Evolutionary conservation across 1,139 yeast genomes (phyloP).

Genomic region (Wickerhamomyces sp.): DNA sequence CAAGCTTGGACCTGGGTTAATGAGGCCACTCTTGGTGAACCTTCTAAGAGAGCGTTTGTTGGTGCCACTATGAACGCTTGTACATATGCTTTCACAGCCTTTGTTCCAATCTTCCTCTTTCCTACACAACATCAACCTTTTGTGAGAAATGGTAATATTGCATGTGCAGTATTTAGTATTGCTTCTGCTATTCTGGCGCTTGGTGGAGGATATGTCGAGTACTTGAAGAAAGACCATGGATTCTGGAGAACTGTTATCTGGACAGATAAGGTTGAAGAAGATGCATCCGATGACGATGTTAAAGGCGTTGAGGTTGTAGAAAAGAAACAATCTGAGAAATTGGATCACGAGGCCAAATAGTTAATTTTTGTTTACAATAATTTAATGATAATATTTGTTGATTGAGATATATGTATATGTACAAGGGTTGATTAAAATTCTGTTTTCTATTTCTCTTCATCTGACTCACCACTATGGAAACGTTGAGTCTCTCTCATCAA

Average conservation of each 20-base stretch:
- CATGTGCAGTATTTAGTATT: slow-evolving; percentile 8
- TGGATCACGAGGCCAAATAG: neutral
- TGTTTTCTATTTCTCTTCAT: neutral
- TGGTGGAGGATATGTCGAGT: slow-evolving; percentile 12
- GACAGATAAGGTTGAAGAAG: neutral
- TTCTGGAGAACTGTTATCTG: slow-evolving; percentile 9
- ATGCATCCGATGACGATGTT: neutral
- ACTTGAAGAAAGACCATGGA: slow-evolving; percentile 6
- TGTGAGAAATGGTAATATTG: slow-evolving; percentile 15
- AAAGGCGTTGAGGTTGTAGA: slow-evolving; percentile 23
- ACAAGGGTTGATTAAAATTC: neutral
- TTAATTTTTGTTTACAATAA: too few relatives aligned
- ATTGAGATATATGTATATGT: neutral
- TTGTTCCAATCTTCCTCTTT: slow-evolving; percentile 16
- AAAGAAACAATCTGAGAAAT: neutral
- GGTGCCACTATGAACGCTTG: slow-evolving; percentile 20
- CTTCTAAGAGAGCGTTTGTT: slow-evolving; percentile 21
- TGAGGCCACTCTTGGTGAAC: slow-evolving; percentile 22
- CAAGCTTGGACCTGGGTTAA: slow-evolving; percentile 25
- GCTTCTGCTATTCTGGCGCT: slow-evolving; percentile 5
- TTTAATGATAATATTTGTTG: neutral
- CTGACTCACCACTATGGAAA: slow-evolving; percentile 12
- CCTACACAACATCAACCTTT: slow-evolving; percentile 18
- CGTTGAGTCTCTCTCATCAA: slow-evolving; percentile 58
- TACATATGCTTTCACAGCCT: slow-evolving; percentile 15